Evolutionary conservation across 148 eudicot genomes (phyloP), one percentile per base, ranked within the genome.

Genomic region (Mesembryanthemum crystallinum): DNA sequence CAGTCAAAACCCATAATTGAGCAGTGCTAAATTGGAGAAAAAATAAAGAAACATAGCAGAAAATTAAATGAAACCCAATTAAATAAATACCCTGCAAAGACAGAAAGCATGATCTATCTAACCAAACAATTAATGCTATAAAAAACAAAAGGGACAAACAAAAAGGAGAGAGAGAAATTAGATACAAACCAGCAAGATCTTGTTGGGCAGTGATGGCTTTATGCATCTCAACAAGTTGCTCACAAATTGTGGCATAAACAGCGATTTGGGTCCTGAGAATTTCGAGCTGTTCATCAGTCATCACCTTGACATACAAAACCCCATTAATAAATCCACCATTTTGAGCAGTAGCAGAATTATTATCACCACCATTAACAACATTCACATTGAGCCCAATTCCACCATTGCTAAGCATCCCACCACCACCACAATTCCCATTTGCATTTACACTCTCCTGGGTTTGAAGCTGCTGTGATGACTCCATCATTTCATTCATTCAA

Each of bases 211-310:
- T 84, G 71, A 87, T 78, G 52, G 98, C 78, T 75, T 88, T 91
- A 77, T 91, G 98, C 90, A 89, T 77, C 67, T 89, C 91, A 64
- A 93, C 96, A 78, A 93, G 98, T 35, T 93, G 86, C n/a, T 93
- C 93, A 78, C 96, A 91, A 80, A 93, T 88, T 72, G 92, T 79
- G 49, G 91, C 87, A 76, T 93, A 93, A n/a, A 87, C 93, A 0
- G 98, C 94, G 54, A 93, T 93, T 86, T 93, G 98, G 66, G 88
- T 89, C 3, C 96, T 79, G 0, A 93, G 87, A 29, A 88, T 84
- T 76, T 93, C 94, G 78, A 89, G 87, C 69, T 93, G 98, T 77
- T 93, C 96, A 78, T 93, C 98, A 0, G 96, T 93, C 98, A 93
- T 93, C 29, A 93, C 94, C 62, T 89, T 91, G 45, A 88, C 94